These are phyloP conservation scores for Populus tomentosa DNA, from an alignment of 441 rosid species.

Conservation along the genomic window DNA sequence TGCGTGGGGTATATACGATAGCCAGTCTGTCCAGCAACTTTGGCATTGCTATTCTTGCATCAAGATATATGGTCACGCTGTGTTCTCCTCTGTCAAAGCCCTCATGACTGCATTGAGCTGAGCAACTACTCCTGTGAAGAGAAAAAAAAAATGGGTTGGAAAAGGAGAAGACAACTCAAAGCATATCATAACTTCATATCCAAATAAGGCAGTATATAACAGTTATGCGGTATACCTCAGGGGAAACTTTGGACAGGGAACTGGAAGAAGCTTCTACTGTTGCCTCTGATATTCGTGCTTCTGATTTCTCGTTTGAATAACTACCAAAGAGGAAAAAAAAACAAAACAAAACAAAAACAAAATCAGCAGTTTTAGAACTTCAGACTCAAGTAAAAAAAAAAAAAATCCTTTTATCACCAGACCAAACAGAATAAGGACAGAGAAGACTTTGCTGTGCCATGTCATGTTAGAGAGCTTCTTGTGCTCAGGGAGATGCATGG, in stretches of 20 bases:
- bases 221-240: slow-evolving; percentile 35
- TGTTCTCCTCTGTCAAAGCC: neutral
- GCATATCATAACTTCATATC: neutral
- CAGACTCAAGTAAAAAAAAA: neutral
- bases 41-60: neutral
- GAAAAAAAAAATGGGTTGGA: neutral
- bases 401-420: neutral
- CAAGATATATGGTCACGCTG: neutral
- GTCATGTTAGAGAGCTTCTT: neutral
- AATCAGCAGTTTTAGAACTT: neutral
- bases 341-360: too few species aligned
- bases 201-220: neutral
- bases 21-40: slow-evolving; percentile 10
- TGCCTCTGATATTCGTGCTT: slow-evolving; percentile 59
- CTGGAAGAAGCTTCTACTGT: slow-evolving; percentile 38
- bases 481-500: neutral
- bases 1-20: neutral
- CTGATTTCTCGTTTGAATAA: slow-evolving; percentile 86
- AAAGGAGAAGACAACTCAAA: neutral
- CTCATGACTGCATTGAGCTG: neutral
- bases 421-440: neutral
- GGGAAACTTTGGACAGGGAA: slow-evolving; percentile 29
- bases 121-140: slow-evolving; percentile 22
- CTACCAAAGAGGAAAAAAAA: slow-evolving; percentile 26
- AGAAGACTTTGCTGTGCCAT: neutral